Percentiles rank a stretch among this genome's conserved stretches.
phyloP scores from a whole-genome alignment of 169 alveolate species.

The Fabrea salina region DNA sequence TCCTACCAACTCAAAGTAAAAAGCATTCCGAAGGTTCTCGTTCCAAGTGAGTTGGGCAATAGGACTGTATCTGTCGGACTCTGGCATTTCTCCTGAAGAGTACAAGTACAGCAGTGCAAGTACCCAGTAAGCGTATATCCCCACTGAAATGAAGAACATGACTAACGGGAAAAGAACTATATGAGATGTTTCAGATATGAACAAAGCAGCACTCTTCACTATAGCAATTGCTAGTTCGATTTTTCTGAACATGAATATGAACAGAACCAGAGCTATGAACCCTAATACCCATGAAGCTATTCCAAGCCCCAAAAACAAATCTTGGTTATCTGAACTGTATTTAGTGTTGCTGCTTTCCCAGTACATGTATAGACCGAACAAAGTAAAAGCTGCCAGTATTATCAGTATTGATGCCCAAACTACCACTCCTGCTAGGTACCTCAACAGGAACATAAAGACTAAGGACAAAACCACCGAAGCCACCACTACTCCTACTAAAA shows the following conservation, averaged over 20 bases:
- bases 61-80: not conserved
- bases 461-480: not conserved
- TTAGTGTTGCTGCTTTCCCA: not conserved
- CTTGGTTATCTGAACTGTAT: not conserved
- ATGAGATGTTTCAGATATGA: constrained; percentile 51
- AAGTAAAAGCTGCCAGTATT: not conserved
- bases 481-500: not conserved
- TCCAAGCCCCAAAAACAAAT: too few relatives aligned
- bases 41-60: not conserved
- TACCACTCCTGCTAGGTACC: not conserved
- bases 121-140: constrained; percentile 70
- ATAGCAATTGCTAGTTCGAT: constrained; percentile 83
- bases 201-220: constrained; percentile 74
- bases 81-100: constrained; percentile 8
- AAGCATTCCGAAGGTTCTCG: not conserved
- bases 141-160: constrained; percentile 47
- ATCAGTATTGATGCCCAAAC: not conserved
- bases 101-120: constrained; percentile 46
- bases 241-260: constrained; percentile 58
- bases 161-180: constrained; percentile 74
- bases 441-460: not conserved
- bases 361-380: not conserved
- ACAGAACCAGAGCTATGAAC: not conserved
- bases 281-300: not conserved
- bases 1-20: constrained; percentile 72